Conservation (phyloP, 306 rosid species). For the Cucurbita argyrosperma region DNA sequence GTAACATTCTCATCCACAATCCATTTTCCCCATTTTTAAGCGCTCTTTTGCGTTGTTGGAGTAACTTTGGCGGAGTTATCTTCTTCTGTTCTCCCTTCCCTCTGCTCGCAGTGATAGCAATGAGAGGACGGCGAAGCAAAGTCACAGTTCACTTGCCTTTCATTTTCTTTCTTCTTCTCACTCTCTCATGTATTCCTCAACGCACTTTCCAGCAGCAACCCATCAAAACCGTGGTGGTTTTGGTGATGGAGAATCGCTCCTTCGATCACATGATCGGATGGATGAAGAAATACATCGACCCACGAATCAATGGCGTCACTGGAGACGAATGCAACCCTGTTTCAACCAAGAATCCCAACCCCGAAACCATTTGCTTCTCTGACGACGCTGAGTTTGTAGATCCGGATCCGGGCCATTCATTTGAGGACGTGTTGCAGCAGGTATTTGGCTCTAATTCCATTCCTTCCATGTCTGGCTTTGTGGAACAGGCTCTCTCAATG, state of each 20-base stretch:
- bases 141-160: constrained; percentile 12
- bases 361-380: constrained; percentile 52
- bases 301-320: constrained; percentile 66
- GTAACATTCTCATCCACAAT: constrained; percentile 3
- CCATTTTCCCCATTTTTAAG: neutral
- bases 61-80: neutral
- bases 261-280: constrained; percentile 93
- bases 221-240: constrained; percentile 72
- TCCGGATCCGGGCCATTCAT: constrained; percentile 99
- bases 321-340: constrained; percentile 87
- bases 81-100: neutral
- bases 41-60: neutral
- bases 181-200: constrained; percentile 24
- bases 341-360: constrained; percentile 31
- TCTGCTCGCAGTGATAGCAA: constrained; percentile 4
- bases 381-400: constrained; percentile 93
- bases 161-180: constrained; percentile 32
- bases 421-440: constrained; percentile 72
- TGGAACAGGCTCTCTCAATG: constrained; percentile 73
- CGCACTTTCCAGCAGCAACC: constrained; percentile 34
- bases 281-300: constrained; percentile 77
- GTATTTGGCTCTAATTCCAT: constrained; percentile 64
- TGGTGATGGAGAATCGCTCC: constrained; percentile 92
- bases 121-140: constrained; percentile 16
- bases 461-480: constrained; percentile 94